These are phyloP conservation scores for Vishniacozyma victoriae DNA, from an alignment of 768 basidiomycete genomes.

Conservation along the genomic window DNA sequence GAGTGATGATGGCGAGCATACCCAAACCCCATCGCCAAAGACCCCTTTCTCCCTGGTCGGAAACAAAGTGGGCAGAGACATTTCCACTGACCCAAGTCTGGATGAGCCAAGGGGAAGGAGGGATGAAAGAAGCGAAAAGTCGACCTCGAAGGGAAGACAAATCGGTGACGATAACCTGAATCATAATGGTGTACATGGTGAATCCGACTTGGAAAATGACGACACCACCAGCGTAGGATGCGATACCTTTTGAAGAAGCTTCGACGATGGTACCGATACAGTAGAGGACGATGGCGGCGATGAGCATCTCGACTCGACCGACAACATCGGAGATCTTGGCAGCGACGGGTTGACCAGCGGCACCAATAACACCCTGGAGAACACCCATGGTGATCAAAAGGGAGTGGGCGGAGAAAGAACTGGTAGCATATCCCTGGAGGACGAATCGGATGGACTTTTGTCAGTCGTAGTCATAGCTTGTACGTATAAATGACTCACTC, in stretches of 20 bases:
- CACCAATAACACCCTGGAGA: too few species aligned
- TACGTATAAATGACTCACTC: too few species aligned
- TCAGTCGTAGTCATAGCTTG: too few species aligned
- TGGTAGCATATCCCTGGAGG: too few species aligned
- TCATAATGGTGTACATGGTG: constrained; percentile 19
- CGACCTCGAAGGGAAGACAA: constrained; percentile 33
- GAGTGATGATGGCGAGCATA: too few species aligned
- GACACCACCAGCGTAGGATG: constrained; percentile 40
- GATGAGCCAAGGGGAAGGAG: constrained; percentile 38
- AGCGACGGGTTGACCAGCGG: constrained; percentile 27
- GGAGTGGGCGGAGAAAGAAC: too few species aligned
- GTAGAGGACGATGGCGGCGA: constrained; percentile 39
- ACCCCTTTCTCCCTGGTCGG: too few species aligned
- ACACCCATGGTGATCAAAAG: too few species aligned
- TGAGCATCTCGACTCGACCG: constrained; percentile 36
- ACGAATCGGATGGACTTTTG: too few species aligned
- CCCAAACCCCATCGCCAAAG: too few species aligned
- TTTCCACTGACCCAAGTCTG: too few species aligned
- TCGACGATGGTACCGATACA: constrained; percentile 43
- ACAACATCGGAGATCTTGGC: constrained; percentile 44
- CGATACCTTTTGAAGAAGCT: constrained; percentile 26
- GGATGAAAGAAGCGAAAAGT: constrained; percentile 43
- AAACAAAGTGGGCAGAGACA: too few species aligned
- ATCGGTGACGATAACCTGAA: constrained; percentile 46
- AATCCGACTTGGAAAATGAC: constrained; percentile 43